phyloP scores from a whole-genome alignment of 768 basidiomycete species.

The Kwoniella sp. region DNA sequence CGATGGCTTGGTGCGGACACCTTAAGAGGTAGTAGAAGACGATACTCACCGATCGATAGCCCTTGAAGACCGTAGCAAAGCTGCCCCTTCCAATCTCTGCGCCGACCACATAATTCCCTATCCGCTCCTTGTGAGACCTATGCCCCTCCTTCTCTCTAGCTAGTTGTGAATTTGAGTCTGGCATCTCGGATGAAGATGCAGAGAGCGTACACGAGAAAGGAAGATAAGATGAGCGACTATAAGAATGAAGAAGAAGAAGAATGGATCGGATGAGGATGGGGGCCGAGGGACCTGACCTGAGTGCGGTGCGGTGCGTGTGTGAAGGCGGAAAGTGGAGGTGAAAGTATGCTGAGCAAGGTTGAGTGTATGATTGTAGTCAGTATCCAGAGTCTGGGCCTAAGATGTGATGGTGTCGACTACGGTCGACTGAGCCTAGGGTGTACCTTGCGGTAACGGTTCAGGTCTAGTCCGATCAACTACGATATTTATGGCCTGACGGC shows the following conservation, averaged over 20 bases:
- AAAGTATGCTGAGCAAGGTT: not conserved
- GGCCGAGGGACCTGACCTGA: not conserved
- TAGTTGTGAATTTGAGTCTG: conserved; percentile 20
- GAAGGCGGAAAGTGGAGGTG: not conserved
- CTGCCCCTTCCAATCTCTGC: conserved; percentile 67
- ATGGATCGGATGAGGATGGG: not conserved
- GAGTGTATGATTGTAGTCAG: not conserved
- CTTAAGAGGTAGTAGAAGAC: not conserved
- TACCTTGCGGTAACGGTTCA: not conserved
- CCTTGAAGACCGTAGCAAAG: conserved; percentile 94
- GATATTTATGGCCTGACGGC: not conserved
- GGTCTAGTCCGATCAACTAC: too few species aligned
- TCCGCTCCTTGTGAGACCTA: conserved; percentile 39
- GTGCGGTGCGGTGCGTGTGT: not conserved
- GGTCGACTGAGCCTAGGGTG: not conserved
- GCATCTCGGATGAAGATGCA: conserved; percentile 10
- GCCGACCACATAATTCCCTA: conserved; percentile 56
- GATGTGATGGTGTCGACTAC: not conserved
- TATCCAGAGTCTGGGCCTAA: not conserved
- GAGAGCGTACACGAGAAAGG: not conserved
- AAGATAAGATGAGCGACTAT: not conserved
- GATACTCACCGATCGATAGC: conserved; percentile 76
- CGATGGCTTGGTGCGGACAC: too few species aligned
- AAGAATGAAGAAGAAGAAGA: conserved; percentile 5
- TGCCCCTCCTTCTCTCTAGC: conserved; percentile 12